Conservation (phyloP, 1,139 yeast species). For the Nadsonia commutata region DNA sequence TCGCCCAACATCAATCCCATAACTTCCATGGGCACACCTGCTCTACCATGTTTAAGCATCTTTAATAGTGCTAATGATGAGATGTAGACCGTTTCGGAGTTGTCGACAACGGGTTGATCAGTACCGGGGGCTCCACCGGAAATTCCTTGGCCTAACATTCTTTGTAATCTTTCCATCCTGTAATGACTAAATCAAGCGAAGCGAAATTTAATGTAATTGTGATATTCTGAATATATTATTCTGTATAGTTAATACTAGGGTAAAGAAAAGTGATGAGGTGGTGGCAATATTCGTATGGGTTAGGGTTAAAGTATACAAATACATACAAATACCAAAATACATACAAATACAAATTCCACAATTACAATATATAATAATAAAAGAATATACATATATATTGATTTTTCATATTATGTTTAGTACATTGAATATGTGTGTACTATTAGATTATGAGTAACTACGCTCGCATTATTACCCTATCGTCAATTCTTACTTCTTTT, state of each 20-base stretch:
- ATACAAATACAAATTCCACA: no score
- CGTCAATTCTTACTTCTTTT: background rate
- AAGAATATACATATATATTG: no score
- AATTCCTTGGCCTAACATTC: slow-evolving; percentile 48
- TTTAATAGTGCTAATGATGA: slow-evolving; percentile 89
- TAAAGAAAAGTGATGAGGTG: no score
- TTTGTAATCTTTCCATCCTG: slow-evolving; percentile 59
- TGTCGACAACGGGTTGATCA: slow-evolving; percentile 79
- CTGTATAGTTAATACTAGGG: no score
- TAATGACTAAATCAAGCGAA: slow-evolving; percentile 3
- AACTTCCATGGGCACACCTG: slow-evolving; percentile 99
- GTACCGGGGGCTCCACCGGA: slow-evolving; percentile 16
- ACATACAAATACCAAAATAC: no score
- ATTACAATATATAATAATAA: no score
- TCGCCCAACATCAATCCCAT: slow-evolving; percentile 99
- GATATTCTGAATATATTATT: background rate
- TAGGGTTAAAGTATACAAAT: no score
- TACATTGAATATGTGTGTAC: no score
- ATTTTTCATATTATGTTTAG: no score
- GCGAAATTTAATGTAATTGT: background rate
- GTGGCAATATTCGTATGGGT: no score
- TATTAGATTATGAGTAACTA: no score
- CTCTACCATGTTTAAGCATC: slow-evolving; percentile 96
- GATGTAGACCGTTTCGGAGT: slow-evolving; percentile 90
- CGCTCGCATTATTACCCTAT: no score